A percentile compares a stretch with the other conserved stretches of the same genome.
These are phyloP conservation scores for Eutrema salsugineum DNA, from an alignment of 441 rosid genomes.

Conservation along the genomic window DNA sequence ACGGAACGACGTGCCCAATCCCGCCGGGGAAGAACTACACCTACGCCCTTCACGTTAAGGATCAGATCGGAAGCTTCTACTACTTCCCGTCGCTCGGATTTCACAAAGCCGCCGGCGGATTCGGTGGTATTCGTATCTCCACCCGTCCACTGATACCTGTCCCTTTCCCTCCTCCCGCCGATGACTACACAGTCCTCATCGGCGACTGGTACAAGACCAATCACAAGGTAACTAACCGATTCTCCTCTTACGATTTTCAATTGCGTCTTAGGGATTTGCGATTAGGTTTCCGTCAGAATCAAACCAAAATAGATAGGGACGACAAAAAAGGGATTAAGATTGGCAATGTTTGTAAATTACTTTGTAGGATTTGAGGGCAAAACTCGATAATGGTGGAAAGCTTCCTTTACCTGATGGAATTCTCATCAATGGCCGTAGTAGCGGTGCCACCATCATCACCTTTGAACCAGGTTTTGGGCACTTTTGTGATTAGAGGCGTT, in stretches of 20 bases:
- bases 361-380: neutral
- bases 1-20: conserved; percentile 81
- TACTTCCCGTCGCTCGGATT: conserved; percentile 65
- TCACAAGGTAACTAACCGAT: neutral
- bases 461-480: neutral
- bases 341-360: neutral
- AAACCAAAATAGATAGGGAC: too few species aligned
- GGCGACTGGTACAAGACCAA: neutral
- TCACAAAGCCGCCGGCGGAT: conserved; percentile 87
- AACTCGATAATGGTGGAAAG: neutral
- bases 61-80: conserved; percentile 35
- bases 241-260: neutral
- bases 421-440: neutral
- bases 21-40: conserved; percentile 77
- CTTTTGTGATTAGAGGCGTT: too few species aligned
- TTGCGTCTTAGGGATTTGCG: too few species aligned
- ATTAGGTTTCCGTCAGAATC: neutral
- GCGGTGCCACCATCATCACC: neutral
- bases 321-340: too few species aligned
- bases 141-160: neutral
- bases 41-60: conserved; percentile 68
- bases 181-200: neutral
- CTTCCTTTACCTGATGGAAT: neutral
- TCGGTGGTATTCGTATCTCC: conserved; percentile 38
- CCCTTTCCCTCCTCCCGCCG: neutral